These are phyloP conservation scores for Lepraria neglecta DNA, from an alignment of 495 filamentous ascomycete genomes.

Conservation along the genomic window DNA sequence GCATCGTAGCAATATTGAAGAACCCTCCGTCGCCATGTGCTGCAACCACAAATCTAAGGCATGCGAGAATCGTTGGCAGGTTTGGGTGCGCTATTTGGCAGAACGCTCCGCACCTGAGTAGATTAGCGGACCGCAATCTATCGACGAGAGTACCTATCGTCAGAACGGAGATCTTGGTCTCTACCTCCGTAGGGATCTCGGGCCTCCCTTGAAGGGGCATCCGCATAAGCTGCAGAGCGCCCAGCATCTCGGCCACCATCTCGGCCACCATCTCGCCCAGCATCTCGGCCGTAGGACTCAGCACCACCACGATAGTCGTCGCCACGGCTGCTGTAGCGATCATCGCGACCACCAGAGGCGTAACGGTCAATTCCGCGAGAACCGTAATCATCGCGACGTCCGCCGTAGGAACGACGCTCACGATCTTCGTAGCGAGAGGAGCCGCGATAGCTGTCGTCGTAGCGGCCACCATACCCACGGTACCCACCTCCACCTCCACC, in stretches of 20 bases:
- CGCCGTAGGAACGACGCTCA: constrained; percentile 52
- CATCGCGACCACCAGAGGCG: constrained; percentile 49
- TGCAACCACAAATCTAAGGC: constrained; percentile 6
- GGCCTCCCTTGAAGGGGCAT: constrained; percentile 29
- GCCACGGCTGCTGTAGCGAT: constrained; percentile 55
- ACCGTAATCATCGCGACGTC: constrained; percentile 56
- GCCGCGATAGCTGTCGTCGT: constrained; percentile 35
- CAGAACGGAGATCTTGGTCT: constrained; percentile 28
- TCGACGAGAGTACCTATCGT: constrained; percentile 32
- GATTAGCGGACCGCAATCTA: constrained; percentile 29
- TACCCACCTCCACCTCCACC: constrained; percentile 44
- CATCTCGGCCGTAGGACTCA: constrained; percentile 37
- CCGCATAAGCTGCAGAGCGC: constrained; percentile 42
- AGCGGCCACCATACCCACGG: constrained; percentile 43
- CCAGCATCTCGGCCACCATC: constrained; percentile 42
- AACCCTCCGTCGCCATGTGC: constrained; percentile 11
- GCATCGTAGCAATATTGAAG: constrained; percentile 18
- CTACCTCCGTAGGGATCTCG: constrained; percentile 32
- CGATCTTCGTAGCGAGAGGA: constrained; percentile 45
- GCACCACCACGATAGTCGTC: constrained; percentile 41
- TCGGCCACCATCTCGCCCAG: constrained; percentile 40
- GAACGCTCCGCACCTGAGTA: constrained; percentile 32
- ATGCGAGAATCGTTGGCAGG: constrained; percentile 20
- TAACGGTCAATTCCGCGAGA: constrained; percentile 65
- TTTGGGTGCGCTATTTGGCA: constrained; percentile 30